Percentiles rank a stretch among this genome's conserved stretches.
These are phyloP conservation scores for Eremothecium cymbalariae DNA, from an alignment of 1,139 yeast genomes.

Conservation along the genomic window DNA sequence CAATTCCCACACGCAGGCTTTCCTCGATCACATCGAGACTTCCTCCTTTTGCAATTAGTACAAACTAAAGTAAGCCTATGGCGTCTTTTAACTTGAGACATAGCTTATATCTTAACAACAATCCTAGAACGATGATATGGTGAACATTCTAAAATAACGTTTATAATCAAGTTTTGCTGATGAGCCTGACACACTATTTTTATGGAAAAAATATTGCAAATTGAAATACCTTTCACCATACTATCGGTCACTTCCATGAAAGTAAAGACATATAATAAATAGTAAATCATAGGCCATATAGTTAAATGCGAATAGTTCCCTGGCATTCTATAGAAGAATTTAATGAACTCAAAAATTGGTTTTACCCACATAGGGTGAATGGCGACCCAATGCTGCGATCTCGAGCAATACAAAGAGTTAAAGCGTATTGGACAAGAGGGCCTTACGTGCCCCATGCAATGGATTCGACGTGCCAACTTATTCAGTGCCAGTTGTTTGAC, in stretches of 20 bases:
- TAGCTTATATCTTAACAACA: no score
- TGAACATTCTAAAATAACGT: no score
- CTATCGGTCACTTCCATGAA: no score
- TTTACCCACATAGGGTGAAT: constrained; percentile 37
- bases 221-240: no score
- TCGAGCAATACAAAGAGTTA: constrained; percentile 53
- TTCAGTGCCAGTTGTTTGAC: constrained; percentile 46
- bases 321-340: constrained; percentile 50
- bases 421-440: constrained; percentile 57
- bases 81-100: constrained; percentile 15
- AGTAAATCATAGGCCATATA: no score
- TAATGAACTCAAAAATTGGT: constrained; percentile 47
- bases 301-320: constrained; percentile 38
- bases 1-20: constrained; percentile 32
- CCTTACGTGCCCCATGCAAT: constrained; percentile 66
- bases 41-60: constrained; percentile 32
- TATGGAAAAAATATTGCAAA: no score
- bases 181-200: no score
- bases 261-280: constrained; percentile 1
- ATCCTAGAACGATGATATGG: no score
- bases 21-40: constrained; percentile 32
- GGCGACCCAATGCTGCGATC: constrained; percentile 32
- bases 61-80: constrained; percentile 30
- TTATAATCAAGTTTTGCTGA: no score
- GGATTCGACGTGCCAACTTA: constrained; percentile 59